These are phyloP conservation scores for Alopecurus myosuroides DNA, from an alignment of 176 grass and related monocot genomes.

Conservation along the genomic window DNA sequence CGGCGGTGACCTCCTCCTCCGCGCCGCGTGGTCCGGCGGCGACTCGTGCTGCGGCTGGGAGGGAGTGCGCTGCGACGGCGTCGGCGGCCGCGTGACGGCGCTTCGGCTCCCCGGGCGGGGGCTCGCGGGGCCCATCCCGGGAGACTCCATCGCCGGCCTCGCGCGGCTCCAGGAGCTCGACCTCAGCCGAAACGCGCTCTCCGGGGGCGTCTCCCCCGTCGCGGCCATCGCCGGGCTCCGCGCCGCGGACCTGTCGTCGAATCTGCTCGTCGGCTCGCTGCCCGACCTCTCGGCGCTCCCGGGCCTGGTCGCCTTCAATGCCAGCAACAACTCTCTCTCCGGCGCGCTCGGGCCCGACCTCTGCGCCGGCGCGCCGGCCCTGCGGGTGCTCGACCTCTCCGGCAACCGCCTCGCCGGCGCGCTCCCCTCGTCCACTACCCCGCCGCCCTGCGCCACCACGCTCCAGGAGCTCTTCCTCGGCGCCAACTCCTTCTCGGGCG, in stretches of 20 bases:
- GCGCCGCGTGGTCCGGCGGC: constrained; percentile 30
- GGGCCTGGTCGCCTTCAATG: constrained; percentile 46
- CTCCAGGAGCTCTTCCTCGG: constrained; percentile 51
- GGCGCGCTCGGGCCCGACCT: constrained; percentile 54
- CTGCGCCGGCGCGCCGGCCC: constrained; percentile 34
- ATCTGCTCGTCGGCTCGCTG: constrained; percentile 52
- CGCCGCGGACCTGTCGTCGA: constrained; percentile 63
- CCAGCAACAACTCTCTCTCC: constrained; percentile 80
- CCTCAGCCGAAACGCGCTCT: constrained; percentile 69
- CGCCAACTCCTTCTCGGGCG: constrained; percentile 60
- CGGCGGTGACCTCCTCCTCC: background rate
- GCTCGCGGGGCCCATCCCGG: constrained; percentile 34
- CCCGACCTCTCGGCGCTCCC: constrained; percentile 34
- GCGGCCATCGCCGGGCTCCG: constrained; percentile 19
- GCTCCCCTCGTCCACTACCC: constrained; percentile 26
- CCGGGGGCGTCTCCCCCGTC: constrained; percentile 30
- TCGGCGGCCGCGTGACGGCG: constrained; percentile 32
- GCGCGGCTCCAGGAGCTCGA: constrained; percentile 45
- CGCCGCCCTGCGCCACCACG: constrained; percentile 40
- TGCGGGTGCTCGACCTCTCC: constrained; percentile 68
- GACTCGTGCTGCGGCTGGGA: constrained; percentile 57
- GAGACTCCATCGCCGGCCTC: constrained; percentile 25
- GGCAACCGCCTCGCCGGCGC: constrained; percentile 50
- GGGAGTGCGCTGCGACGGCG: constrained; percentile 49
- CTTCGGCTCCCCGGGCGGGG: constrained; percentile 38